Percentiles rank a stretch among this genome's conserved stretches.
Conservation (phyloP, 257 asterid species). For the Verbascum thapsus region DNA sequence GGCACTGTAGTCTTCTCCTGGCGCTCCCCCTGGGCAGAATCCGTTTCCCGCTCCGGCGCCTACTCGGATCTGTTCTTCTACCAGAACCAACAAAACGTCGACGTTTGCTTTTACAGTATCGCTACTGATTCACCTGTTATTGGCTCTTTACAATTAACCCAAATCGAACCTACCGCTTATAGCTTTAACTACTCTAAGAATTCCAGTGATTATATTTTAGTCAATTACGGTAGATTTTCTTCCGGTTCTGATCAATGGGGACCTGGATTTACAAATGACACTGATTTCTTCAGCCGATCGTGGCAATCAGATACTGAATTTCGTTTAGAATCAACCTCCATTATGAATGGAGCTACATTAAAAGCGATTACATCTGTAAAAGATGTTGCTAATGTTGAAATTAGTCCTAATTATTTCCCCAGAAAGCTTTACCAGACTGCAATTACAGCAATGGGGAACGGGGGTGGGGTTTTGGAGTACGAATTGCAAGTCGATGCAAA, state of each 20-base stretch:
- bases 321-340: constrained; percentile 31
- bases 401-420: constrained; percentile 78
- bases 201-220: constrained; percentile 52
- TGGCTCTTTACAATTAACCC: constrained; percentile 62
- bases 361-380: constrained; percentile 71
- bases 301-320: constrained; percentile 74
- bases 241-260: constrained; percentile 94
- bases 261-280: constrained; percentile 82
- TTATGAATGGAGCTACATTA: constrained; percentile 40
- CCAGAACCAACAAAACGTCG: constrained; percentile 44
- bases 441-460: constrained; percentile 43
- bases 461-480: constrained; percentile 69
- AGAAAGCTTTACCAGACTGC: constrained; percentile 78
- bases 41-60: constrained; percentile 70
- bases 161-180: constrained; percentile 60
- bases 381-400: constrained; percentile 46
- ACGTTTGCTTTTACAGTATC: constrained; percentile 88
- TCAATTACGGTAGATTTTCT: constrained; percentile 82
- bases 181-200: constrained; percentile 31
- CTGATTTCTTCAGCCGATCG: constrained; percentile 74
- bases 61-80: constrained; percentile 83
- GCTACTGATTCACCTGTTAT: constrained; percentile 94
- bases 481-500: constrained; percentile 74
- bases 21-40: constrained; percentile 86
- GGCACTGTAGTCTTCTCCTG: constrained; percentile 88